Conservation (phyloP, 2,329 filamentous ascomycete genomes). For the Penicillium oxalicum region DNA sequence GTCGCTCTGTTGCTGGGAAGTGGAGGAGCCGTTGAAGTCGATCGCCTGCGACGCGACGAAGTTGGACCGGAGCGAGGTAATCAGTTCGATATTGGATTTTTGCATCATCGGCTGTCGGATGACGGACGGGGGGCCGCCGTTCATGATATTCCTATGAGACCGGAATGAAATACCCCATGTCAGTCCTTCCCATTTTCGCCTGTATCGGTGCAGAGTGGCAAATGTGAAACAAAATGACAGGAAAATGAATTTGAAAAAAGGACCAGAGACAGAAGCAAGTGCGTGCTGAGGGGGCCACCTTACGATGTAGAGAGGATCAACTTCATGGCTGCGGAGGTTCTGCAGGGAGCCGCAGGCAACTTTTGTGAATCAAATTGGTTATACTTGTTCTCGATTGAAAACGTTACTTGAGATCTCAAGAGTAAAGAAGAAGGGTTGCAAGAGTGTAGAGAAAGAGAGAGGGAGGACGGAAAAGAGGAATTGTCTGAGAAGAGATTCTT, state of each 20-base stretch:
- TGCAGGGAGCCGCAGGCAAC: neutral
- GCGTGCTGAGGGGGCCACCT: conserved; percentile 27
- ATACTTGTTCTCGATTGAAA: no score
- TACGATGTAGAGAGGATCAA: conserved; percentile 82
- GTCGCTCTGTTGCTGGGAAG: conserved; percentile 12
- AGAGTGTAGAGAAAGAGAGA: neutral
- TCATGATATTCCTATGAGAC: conserved; percentile 68
- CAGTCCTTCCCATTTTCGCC: neutral
- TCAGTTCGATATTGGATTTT: conserved; percentile 89
- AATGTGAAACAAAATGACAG: no score
- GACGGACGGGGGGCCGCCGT: conserved; percentile 71
- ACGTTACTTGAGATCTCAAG: no score
- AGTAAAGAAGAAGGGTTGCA: no score
- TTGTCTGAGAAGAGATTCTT: neutral
- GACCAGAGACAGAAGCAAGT: neutral
- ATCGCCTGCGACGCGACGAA: conserved; percentile 68
- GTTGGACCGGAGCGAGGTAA: conserved; percentile 79
- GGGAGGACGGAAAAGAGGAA: neutral
- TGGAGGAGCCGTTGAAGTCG: conserved; percentile 18
- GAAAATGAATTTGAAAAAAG: no score
- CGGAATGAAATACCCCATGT: neutral
- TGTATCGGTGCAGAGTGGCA: neutral
- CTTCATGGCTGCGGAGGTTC: conserved; percentile 62
- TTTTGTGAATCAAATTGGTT: neutral
- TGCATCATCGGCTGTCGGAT: conserved; percentile 70